Base-by-base conservation (phyloP, 805 yeast genomes). In the Yarrowia alimentaria region DNA sequence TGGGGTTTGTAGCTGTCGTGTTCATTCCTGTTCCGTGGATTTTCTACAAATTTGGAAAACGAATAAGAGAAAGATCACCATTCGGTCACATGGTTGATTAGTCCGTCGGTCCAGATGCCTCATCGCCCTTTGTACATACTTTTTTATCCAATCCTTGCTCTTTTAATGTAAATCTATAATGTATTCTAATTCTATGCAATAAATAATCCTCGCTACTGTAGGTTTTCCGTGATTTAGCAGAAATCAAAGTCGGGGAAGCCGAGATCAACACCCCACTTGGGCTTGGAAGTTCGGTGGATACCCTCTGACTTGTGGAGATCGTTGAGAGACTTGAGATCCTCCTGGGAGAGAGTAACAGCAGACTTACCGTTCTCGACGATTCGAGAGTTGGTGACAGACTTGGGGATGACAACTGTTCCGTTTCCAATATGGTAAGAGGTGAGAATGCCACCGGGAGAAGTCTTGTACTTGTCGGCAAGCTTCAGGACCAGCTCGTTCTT, bases 351-450 rank as follows among this genome's bases (percentile, higher is more conserved):
- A 13, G 70, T 66, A 30, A 68, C 55, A 28, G 69, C 67, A 38
- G 64, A 57, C 54, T 68, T 65, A 33, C 69, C 60, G 60, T 73
- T 72, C 14, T 67, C 57, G 19, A 64, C 63, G 42, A 86, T 76
- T 63, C 95, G 78, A 17, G 73, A 74, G 12, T 76, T 70, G 45
- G 83, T 85, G 11, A 80, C 72, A 0, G 95, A 81, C 68, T 90
- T 78, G 34, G 93, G 87, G 35, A 85, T 66, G 1, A 76, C 80
- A 7, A 73, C 70, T 52, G 83, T 72, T 2, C 85, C 89, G 31
- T 78, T 72, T 53, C 75, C 69, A 17, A 83, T 74, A 59, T 81
- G 80, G 66, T 83, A 85, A 16, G 85, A 81, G 37, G 75, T 71
- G 14, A 79, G 69, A 9, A 87, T 72, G 57, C 78, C 83, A 51